Evolutionary conservation across 306 rosid genomes (phyloP).

Genomic region (Styphnolobium japonicum): DNA sequence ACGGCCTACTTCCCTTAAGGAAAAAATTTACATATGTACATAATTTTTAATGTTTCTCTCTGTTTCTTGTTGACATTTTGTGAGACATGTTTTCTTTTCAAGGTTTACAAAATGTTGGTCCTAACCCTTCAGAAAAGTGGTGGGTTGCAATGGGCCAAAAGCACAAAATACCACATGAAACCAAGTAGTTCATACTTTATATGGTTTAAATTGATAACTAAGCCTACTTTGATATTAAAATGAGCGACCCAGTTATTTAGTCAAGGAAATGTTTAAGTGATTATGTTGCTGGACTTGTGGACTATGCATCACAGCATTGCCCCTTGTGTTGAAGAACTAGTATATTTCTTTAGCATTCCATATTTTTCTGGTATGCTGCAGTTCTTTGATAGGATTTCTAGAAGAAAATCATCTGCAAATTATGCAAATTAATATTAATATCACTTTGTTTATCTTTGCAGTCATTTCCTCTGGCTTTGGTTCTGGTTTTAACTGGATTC

Average conservation of each 20-base stretch:
- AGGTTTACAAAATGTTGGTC: neutral
- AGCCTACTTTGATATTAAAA: neutral
- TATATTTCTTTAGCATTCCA: neutral
- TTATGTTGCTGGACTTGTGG: neutral
- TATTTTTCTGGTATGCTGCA: neutral
- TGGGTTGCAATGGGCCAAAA: neutral
- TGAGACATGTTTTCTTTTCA: neutral
- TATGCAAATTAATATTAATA: neutral
- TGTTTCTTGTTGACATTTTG: neutral
- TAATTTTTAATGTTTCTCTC: neutral
- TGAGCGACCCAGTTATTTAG: neutral
- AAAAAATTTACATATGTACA: neutral
- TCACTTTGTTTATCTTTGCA: constrained; percentile 35
- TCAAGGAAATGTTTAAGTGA: neutral
- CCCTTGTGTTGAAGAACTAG: neutral
- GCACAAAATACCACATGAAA: neutral
- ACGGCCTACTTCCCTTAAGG: neutral
- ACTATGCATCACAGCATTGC: neutral
- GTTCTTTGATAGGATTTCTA: neutral
- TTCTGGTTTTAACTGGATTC: constrained; percentile 63
- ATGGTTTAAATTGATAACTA: neutral
- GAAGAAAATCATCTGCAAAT: neutral
- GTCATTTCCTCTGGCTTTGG: constrained; percentile 78
- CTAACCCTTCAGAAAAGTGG: neutral
- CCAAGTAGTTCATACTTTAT: neutral